phyloP scores from a whole-genome alignment of 2,329 filamentous ascomycete species.

The Bipolaris oryzae region DNA sequence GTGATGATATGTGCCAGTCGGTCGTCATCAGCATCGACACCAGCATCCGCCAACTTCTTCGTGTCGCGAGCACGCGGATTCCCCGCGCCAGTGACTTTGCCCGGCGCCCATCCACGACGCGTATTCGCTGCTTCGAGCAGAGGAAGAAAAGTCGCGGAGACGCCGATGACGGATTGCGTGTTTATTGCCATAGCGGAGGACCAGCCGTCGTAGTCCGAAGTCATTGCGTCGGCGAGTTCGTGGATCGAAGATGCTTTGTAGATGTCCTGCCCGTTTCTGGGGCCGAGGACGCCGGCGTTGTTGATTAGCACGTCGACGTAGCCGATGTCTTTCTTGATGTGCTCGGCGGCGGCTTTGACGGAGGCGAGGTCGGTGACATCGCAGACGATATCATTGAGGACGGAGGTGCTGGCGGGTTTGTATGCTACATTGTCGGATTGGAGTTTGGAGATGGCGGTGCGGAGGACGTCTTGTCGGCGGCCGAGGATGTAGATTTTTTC shows the following conservation, averaged over 20 bases:
- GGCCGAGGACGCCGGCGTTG: slow-evolving; percentile 58
- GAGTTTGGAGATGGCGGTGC: slow-evolving; percentile 48
- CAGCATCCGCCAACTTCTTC: slow-evolving; percentile 22
- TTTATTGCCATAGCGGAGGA: slow-evolving; percentile 51
- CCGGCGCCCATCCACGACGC: slow-evolving; percentile 48
- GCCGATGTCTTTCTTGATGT: slow-evolving; percentile 51
- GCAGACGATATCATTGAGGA: slow-evolving; percentile 51
- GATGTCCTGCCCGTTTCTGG: slow-evolving; percentile 49
- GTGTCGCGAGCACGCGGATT: slow-evolving; percentile 33
- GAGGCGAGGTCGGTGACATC: slow-evolving; percentile 53
- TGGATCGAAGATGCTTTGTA: slow-evolving; percentile 53
- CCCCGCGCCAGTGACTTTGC: slow-evolving; percentile 39
- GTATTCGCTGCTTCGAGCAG: slow-evolving; percentile 54
- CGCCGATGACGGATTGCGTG: slow-evolving; percentile 52
- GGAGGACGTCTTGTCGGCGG: slow-evolving; percentile 50
- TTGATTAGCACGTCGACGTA: slow-evolving; percentile 60
- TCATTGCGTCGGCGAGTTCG: slow-evolving; percentile 52
- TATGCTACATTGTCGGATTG: slow-evolving; percentile 36
- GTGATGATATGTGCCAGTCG: slow-evolving; percentile 56
- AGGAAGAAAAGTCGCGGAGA: slow-evolving; percentile 54
- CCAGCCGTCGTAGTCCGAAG: slow-evolving; percentile 45
- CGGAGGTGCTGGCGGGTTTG: slow-evolving; percentile 24
- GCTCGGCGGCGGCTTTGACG: slow-evolving; percentile 50
- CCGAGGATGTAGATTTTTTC: slow-evolving; percentile 55
- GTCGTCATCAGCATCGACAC: slow-evolving; percentile 40